phyloP scores from a whole-genome alignment of 768 basidiomycete genomes.

The Hysterangium stoloniferum region DNA sequence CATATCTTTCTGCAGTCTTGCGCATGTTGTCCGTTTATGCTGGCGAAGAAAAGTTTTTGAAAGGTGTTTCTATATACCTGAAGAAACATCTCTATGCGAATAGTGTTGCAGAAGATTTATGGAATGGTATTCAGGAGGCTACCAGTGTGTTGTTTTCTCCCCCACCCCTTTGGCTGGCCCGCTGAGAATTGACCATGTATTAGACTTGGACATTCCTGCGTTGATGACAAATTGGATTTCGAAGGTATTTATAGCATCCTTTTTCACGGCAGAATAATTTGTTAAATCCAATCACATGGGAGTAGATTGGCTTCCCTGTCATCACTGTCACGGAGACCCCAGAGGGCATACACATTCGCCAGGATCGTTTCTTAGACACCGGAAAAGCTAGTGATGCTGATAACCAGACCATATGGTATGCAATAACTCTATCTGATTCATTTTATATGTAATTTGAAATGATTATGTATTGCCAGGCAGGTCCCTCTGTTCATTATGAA shows the following conservation, averaged over 20 bases:
- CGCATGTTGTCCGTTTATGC: slow-evolving; percentile 89
- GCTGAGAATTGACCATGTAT: neutral
- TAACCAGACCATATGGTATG: slow-evolving; percentile 80
- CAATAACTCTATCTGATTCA: neutral
- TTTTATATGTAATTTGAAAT: neutral
- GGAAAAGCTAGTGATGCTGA: slow-evolving; percentile 74
- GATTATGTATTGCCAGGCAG: too few species aligned
- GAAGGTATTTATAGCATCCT: slow-evolving; percentile 53
- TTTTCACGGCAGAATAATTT: neutral
- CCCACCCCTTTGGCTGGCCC: neutral
- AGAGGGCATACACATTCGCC: slow-evolving; percentile 68
- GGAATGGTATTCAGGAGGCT: slow-evolving; percentile 74
- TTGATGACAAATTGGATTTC: slow-evolving; percentile 92
- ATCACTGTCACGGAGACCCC: slow-evolving; percentile 73
- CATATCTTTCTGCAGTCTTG: slow-evolving; percentile 44
- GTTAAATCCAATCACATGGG: neutral
- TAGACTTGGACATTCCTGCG: slow-evolving; percentile 58
- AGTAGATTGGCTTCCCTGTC: slow-evolving; percentile 77
- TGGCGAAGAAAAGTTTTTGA: slow-evolving; percentile 81
- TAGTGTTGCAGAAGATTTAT: slow-evolving; percentile 78
- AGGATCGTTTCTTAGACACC: slow-evolving; percentile 88
- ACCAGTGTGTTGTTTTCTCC: slow-evolving; percentile 35
- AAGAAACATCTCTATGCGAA: slow-evolving; percentile 83
- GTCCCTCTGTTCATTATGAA: slow-evolving; percentile 73
- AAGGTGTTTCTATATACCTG: slow-evolving; percentile 86